Conservation (phyloP, 495 filamentous ascomycete genomes). For the Aspergillus hancockii region DNA sequence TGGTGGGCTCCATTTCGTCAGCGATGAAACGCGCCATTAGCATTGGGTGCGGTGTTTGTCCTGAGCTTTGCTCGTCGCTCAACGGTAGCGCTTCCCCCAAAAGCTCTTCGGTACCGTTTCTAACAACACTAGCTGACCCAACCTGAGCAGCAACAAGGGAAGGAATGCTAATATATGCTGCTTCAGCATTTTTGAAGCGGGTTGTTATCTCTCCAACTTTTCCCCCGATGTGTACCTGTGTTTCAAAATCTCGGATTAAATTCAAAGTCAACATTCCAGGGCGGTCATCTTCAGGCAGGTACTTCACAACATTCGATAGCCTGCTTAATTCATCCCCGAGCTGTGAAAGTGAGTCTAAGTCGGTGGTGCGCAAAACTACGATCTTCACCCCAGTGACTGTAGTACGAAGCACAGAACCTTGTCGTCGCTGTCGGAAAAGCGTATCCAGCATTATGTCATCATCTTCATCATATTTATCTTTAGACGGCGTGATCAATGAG, state of each 20-base stretch:
- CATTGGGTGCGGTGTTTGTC: constrained; percentile 49
- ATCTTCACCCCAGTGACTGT: constrained; percentile 62
- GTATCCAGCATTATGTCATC: constrained; percentile 96
- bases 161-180: constrained; percentile 83
- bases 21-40: constrained; percentile 83
- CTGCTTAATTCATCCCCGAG: constrained; percentile 77
- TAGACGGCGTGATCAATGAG: constrained; percentile 85
- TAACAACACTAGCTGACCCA: constrained; percentile 53
- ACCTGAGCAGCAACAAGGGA: constrained; percentile 76
- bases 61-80: constrained; percentile 14
- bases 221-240: constrained; percentile 58
- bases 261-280: constrained; percentile 81
- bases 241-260: constrained; percentile 61
- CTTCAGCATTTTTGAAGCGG: constrained; percentile 60
- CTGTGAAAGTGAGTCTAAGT: constrained; percentile 62
- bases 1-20: constrained; percentile 88
- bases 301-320: constrained; percentile 86
- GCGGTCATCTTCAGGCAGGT: constrained; percentile 92
- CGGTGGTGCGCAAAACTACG: constrained; percentile 56
- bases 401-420: constrained; percentile 80
- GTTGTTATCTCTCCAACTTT: constrained; percentile 65
- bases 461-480: constrained; percentile 85
- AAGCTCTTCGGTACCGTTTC: constrained; percentile 72
- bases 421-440: constrained; percentile 81
- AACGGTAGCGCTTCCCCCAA: constrained; percentile 53